Percentiles rank a stretch among this genome's conserved stretches.
Evolutionary conservation across 192 early-diverging fungal species (phyloP).

Genomic region (Globomyces pollinis-pini): DNA sequence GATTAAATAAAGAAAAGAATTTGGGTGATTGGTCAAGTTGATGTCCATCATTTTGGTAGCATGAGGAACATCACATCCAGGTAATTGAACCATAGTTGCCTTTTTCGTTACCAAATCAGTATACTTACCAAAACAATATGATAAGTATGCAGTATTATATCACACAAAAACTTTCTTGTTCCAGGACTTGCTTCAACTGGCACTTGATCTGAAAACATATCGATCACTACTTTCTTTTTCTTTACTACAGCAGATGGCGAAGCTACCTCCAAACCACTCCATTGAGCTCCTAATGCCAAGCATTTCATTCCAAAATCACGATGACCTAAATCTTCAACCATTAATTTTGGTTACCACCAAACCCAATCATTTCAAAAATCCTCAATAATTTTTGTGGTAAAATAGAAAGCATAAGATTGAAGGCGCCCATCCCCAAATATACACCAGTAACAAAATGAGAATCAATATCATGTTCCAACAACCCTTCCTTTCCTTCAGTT

Average conservation of each 20-base stretch:
- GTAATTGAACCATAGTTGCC: constrained; percentile 58
- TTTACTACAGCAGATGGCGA: background rate
- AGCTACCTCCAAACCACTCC: constrained; percentile 26
- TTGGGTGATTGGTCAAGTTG: constrained; percentile 50
- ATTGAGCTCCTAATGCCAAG: constrained; percentile 64
- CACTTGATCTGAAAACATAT: constrained; percentile 6
- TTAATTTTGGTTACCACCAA: constrained; percentile 63
- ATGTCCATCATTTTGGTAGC: constrained; percentile 49
- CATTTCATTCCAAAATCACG: constrained; percentile 65
- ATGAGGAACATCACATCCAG: constrained; percentile 57
- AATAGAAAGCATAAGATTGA: constrained; percentile 71
- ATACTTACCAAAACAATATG: constrained; percentile 77
- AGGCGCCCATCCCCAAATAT: constrained; percentile 65
- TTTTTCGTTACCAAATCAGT: no score
- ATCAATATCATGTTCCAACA: constrained; percentile 55
- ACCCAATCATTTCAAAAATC: constrained; percentile 78
- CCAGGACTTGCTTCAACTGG: constrained; percentile 12
- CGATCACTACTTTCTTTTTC: constrained; percentile 9
- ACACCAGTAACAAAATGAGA: constrained; percentile 77
- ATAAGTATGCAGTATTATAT: constrained; percentile 63
- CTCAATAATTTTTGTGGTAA: constrained; percentile 63
- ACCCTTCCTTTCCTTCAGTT: constrained; percentile 26
- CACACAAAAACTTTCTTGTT: constrained; percentile 64
- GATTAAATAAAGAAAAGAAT: constrained; percentile 66
- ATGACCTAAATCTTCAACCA: constrained; percentile 67